Percentiles rank a stretch among this genome's conserved stretches.
These are phyloP conservation scores for Penicillium angulare DNA, from an alignment of 495 filamentous ascomycete genomes.

Conservation along the genomic window DNA sequence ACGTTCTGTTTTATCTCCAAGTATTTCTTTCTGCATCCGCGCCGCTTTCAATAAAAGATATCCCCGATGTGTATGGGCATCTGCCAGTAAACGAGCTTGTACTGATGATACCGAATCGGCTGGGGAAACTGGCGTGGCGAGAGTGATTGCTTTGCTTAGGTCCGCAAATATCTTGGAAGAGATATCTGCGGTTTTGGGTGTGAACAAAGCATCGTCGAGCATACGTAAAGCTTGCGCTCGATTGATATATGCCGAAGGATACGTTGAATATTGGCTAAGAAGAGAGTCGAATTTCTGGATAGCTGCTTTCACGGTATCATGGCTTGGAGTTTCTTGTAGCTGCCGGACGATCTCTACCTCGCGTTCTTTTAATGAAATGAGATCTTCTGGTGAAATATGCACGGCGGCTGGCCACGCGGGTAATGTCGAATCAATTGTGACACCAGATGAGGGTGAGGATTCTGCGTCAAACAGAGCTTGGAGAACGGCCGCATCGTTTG, in stretches of 20 bases:
- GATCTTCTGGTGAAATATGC: slow-evolving; percentile 22
- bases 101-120: slow-evolving; percentile 54
- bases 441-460: slow-evolving; percentile 53
- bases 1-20: not conserved
- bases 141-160: slow-evolving; percentile 62
- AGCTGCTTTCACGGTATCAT: slow-evolving; percentile 26
- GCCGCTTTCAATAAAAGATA: slow-evolving; percentile 66
- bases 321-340: slow-evolving; percentile 21
- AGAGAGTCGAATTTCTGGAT: slow-evolving; percentile 50
- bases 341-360: slow-evolving; percentile 30
- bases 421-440: slow-evolving; percentile 55
- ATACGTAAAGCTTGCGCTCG: slow-evolving; percentile 69
- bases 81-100: slow-evolving; percentile 62
- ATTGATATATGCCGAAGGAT: slow-evolving; percentile 75
- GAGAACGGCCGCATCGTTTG: slow-evolving; percentile 69
- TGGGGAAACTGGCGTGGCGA: slow-evolving; percentile 56
- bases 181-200: slow-evolving; percentile 12
- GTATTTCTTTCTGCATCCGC: slow-evolving; percentile 37
- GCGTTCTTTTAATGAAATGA: slow-evolving; percentile 24
- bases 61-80: slow-evolving; percentile 74
- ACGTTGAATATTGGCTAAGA: slow-evolving; percentile 57
- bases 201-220: slow-evolving; percentile 27
- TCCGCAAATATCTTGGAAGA: slow-evolving; percentile 54
- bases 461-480: slow-evolving; percentile 80
- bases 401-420: slow-evolving; percentile 54